Evolutionary conservation across 495 filamentous ascomycete species (phyloP), one percentile per base, ranked within the genome.

Genomic region (Sphaerosporella brunnea): DNA sequence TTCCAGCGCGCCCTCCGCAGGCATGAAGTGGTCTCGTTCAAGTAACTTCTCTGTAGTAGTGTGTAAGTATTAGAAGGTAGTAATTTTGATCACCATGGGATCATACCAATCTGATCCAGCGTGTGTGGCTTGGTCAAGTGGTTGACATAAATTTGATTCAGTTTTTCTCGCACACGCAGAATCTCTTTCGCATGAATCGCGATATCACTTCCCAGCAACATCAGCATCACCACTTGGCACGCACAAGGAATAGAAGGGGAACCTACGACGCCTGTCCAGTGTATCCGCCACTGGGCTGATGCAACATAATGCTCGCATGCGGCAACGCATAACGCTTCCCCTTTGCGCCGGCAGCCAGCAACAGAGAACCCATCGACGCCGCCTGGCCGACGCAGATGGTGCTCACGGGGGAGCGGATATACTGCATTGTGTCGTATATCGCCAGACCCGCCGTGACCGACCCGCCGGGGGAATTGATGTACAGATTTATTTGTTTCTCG

Each of bases 371-470:
- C 90, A 97, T 97, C 16, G 79, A 84, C 2, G 90, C 88, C 0
- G 90, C 90, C 62, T 92, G 85, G 3, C 90, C 90, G 19, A 96
- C 72, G 62, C 92, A 96, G 52, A 96, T 93, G 2, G 90, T 97
- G 35, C 78, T 80, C 3, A 96, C 84, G 8, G 90, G 84, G 3
- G 82, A 81, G 50, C 76, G 75, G 65, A 97, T 96, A 66, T 96
- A 97, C 50, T 79, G 78, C 88, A 97, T 97, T 41, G 92, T 96
- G 64, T 97, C 90, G 69, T 97, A 97, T 60, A 97, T 95, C 38
- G 90, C 87, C 23, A 97, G 73, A 4, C 90, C 79, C 0, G 84
- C 86, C 45, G 88, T 95, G 32, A 97, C 90, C n/a, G 80, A 84
- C 25, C 90, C 90, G 23, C 90, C 90, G 2, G 92, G 92, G 0